phyloP scores from a whole-genome alignment of 257 asterid genomes.

The Voacanga thouarsii region DNA sequence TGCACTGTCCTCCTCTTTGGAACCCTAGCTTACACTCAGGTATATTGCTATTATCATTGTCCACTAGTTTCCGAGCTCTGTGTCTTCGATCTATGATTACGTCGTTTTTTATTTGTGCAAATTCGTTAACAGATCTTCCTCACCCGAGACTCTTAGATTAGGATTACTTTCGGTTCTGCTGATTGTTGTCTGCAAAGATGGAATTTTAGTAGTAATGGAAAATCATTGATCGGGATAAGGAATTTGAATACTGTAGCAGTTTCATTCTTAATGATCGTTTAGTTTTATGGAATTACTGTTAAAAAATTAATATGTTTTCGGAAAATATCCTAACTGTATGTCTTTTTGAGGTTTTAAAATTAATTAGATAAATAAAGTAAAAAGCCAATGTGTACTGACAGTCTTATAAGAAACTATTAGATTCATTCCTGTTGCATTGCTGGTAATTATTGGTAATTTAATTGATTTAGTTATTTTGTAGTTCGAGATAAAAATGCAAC shows the following conservation, averaged over 20 bases:
- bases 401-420: background rate
- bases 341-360: background rate
- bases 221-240: background rate
- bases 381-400: background rate
- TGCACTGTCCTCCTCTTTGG: conserved; percentile 34
- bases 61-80: background rate
- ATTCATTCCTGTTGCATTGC: too few species aligned
- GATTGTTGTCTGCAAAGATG: background rate
- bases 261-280: background rate
- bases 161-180: background rate
- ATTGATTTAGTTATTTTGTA: background rate
- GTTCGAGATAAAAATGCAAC: too few species aligned
- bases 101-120: background rate
- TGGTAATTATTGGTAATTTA: background rate
- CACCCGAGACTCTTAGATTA: background rate
- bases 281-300: background rate
- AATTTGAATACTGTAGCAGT: background rate
- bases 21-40: conserved; percentile 43
- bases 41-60: conserved; percentile 13
- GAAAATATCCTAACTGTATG: background rate
- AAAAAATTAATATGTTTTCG: background rate
- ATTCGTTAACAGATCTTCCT: background rate
- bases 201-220: background rate
- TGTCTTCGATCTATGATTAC: conserved; percentile 9
- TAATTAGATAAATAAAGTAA: background rate